These are phyloP conservation scores for Elongisporangium prolatum DNA, from an alignment of 352 stramenopile genomes.

Conservation along the genomic window DNA sequence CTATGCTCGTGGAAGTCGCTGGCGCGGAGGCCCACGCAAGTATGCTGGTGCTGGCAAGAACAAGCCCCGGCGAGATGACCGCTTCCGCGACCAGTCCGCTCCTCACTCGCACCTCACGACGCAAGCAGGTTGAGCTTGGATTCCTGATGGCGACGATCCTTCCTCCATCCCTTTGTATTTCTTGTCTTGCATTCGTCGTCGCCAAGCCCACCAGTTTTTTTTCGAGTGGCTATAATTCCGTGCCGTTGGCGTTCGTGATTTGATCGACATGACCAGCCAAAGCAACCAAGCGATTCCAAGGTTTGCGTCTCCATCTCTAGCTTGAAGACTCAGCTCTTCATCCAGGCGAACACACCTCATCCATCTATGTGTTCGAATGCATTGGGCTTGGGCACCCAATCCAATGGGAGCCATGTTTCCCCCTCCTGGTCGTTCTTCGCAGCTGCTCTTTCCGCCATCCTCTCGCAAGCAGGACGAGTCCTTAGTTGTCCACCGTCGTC, in stretches of 20 bases:
- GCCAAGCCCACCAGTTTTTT: neutral
- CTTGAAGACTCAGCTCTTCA: neutral
- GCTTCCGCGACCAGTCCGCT: slow-evolving; percentile 13
- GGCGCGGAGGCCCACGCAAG: slow-evolving; percentile 38
- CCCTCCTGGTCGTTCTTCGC: neutral
- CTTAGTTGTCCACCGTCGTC: neutral
- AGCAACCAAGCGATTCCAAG: neutral
- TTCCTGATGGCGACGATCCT: neutral
- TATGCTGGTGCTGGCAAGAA: slow-evolving; percentile 37
- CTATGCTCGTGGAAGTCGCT: slow-evolving; percentile 47
- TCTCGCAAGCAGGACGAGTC: neutral
- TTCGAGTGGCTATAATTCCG: neutral
- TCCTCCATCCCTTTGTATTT: neutral
- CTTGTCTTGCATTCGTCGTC: neutral
- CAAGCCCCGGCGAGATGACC: slow-evolving; percentile 23
- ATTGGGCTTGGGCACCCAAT: neutral
- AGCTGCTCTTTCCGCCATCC: neutral
- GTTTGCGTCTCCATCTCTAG: neutral
- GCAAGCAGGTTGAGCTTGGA: slow-evolving; percentile 23
- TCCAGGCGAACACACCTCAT: neutral
- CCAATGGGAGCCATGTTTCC: neutral
- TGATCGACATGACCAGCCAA: neutral
- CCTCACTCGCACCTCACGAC: slow-evolving; percentile 15
- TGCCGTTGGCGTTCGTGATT: neutral
- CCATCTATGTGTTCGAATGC: neutral